These are phyloP conservation scores for Mycena indigotica DNA, from an alignment of 768 basidiomycete species.

Conservation along the genomic window DNA sequence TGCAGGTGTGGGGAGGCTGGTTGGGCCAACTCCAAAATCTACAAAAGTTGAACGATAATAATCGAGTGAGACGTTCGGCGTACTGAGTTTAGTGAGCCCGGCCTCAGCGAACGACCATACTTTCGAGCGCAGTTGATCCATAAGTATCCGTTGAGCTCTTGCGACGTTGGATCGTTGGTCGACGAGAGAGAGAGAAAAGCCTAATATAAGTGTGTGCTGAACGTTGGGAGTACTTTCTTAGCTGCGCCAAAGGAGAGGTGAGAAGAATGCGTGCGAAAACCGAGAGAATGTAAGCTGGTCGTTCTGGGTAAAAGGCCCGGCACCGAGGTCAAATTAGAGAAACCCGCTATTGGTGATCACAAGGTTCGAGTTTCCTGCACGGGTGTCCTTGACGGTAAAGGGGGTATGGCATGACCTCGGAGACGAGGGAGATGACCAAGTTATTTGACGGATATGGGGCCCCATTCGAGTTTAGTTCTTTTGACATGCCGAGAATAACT, in stretches of 20 bases:
- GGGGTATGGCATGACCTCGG: constrained; percentile 54
- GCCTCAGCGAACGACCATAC: no score
- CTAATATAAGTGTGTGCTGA: no score
- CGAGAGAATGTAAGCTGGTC: constrained; percentile 79
- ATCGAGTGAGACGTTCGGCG: no score
- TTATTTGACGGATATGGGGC: constrained; percentile 62
- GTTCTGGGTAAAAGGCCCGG: constrained; percentile 75
- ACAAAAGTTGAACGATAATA: no score
- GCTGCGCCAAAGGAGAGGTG: constrained; percentile 55
- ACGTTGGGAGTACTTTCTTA: constrained; percentile 49
- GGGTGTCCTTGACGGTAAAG: constrained; percentile 65
- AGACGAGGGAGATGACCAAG: constrained; percentile 55
- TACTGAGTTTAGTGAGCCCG: no score
- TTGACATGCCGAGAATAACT: background rate
- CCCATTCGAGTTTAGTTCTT: constrained; percentile 34
- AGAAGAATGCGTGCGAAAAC: constrained; percentile 66
- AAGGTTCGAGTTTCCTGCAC: constrained; percentile 59
- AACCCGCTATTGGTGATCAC: constrained; percentile 67
- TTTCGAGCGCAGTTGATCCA: no score
- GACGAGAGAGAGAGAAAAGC: no score
- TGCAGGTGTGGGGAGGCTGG: no score
- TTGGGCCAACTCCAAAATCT: no score
- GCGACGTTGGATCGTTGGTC: no score
- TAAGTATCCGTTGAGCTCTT: no score
- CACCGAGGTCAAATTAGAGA: constrained; percentile 66